Base-by-base conservation (phyloP, 495 filamentous ascomycete species). In the Aspergillus nanangensis region DNA sequence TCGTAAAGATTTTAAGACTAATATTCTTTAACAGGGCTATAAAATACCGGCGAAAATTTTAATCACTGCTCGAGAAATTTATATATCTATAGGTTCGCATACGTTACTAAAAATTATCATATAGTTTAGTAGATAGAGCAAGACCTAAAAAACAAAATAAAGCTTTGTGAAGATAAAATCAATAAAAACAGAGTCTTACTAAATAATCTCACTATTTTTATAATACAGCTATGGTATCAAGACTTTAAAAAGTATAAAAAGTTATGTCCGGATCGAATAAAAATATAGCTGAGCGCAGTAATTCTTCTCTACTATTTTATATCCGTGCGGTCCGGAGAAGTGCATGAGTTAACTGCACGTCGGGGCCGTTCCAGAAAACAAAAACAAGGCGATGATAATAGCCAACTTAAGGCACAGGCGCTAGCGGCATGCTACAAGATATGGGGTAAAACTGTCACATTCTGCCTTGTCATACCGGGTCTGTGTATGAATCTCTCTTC, bases 151-250 rank as follows among this genome's bases (percentile, higher is more conserved):
- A 21, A 17, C 2, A 47, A 40, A 25, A 33, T 40, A 3, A 25
- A 19, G n/a, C 43, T 45, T 31, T 41, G 22, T 36, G 37, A 41
- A 5, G 33, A 44, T 21, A 17, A 50, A 29, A 45, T 45, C 1
- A 22, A 51, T n/a, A 51, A 51, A 43, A 37, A 50, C 40, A 22
- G 25, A n/a, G 7, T 51, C 29, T 46, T 42, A 27, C 42, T 20
- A 41, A 51, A 51, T 41, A 18, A 51, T 41, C 36, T 51, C 18
- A 51, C 43, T 18, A 41, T 46, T 17, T n/a, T 51, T 5, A 51
- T 51, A 13, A 51, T 34, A 31, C 17, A 50, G 25, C 34, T 50
- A 15, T 50, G 24, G 48, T 50, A 24, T 41, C 33, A 20, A 35
- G 48, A 50, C n/a, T 37, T 25, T 9, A 18, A 39, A 32, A 4